Percentiles rank a stretch among this genome's conserved stretches.
These are phyloP conservation scores for Beauveria bassiana DNA, from an alignment of 2,329 filamentous ascomycete genomes.

Conservation along the genomic window DNA sequence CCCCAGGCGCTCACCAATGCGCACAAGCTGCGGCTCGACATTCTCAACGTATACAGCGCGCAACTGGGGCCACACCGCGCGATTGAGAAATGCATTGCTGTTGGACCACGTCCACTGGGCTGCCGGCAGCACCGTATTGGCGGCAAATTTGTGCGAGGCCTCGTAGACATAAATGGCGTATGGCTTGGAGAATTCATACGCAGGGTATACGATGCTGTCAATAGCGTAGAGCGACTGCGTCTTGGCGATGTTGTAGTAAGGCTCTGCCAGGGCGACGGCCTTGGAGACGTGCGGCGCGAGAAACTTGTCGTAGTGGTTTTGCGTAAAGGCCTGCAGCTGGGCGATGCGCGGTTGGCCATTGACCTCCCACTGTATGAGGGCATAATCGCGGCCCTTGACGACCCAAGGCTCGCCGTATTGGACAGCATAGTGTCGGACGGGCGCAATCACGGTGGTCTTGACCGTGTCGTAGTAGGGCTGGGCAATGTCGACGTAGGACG, in stretches of 20 bases:
- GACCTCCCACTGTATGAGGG: slow-evolving; percentile 68
- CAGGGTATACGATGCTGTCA: slow-evolving; percentile 64
- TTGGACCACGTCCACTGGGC: slow-evolving; percentile 63
- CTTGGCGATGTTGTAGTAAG: slow-evolving; percentile 64
- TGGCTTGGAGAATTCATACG: slow-evolving; percentile 66
- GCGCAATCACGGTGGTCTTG: slow-evolving; percentile 59
- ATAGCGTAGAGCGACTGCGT: slow-evolving; percentile 61
- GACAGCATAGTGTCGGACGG: slow-evolving; percentile 57
- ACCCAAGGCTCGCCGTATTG: slow-evolving; percentile 70
- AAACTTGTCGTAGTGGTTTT: slow-evolving; percentile 59
- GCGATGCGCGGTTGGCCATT: slow-evolving; percentile 67
- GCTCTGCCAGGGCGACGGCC: slow-evolving; percentile 48
- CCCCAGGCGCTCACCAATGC: slow-evolving; percentile 84
- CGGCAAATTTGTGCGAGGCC: slow-evolving; percentile 57
- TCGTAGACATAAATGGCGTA: slow-evolving; percentile 64
- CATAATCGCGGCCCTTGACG: slow-evolving; percentile 57
- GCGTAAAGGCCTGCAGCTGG: slow-evolving; percentile 53
- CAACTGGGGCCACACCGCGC: slow-evolving; percentile 73
- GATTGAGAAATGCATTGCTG: slow-evolving; percentile 62
- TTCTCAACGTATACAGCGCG: slow-evolving; percentile 79
- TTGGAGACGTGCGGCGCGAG: slow-evolving; percentile 68
- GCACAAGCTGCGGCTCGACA: slow-evolving; percentile 88
- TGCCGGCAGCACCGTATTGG: slow-evolving; percentile 64
- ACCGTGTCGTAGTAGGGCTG: slow-evolving; percentile 65
- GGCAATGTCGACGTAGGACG: slow-evolving; percentile 69